Evolutionary conservation across 306 rosid species (phyloP).

Genomic region (Ormosia semicastrata): DNA sequence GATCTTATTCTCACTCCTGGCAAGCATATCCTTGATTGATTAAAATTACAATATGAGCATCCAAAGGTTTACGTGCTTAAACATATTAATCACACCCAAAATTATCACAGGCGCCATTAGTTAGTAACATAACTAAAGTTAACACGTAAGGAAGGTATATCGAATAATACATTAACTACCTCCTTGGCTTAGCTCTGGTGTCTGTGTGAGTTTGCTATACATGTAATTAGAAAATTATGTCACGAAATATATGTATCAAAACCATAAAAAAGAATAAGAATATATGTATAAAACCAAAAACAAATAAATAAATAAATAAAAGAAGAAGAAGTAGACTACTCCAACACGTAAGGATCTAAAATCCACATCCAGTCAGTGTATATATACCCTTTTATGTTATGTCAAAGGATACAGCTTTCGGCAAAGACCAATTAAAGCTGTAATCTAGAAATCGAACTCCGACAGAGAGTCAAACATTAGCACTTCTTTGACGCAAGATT

Average conservation of each 20-base stretch:
- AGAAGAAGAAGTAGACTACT: neutral
- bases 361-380: neutral
- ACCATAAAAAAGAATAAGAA: neutral
- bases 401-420: constrained; percentile 39
- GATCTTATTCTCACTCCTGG: neutral
- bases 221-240: neutral
- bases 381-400: neutral
- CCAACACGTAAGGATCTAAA: constrained; percentile 1
- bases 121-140: neutral
- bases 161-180: neutral
- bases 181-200: neutral
- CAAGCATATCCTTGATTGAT: neutral
- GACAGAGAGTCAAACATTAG: constrained; percentile 13
- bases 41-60: neutral
- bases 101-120: neutral
- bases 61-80: neutral
- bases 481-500: constrained; percentile 7
- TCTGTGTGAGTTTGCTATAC: neutral
- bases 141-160: neutral
- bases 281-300: neutral
- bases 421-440: constrained; percentile 25
- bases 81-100: neutral
- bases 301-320: no score
- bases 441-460: constrained; percentile 14
- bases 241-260: neutral